A percentile compares a stretch with the other conserved stretches of the same genome.
phyloP scores from a whole-genome alignment of 164 flowering plant species.

The Dillenia turbinata region DNA sequence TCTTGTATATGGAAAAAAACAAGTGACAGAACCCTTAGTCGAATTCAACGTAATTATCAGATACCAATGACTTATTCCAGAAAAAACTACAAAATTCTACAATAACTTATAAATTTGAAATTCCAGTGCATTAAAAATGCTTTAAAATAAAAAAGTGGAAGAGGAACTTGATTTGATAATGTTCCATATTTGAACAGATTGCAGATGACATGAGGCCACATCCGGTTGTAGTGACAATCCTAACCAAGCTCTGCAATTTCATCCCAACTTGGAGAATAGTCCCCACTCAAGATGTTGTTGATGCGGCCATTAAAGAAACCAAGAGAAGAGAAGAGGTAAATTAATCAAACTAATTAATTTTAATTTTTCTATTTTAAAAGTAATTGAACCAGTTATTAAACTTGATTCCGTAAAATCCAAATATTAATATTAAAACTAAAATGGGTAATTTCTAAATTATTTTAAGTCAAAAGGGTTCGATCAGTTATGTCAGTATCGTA shows the following conservation, averaged over 20 bases:
- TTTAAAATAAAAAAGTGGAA: too few relatives aligned
- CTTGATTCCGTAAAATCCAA: too few relatives aligned
- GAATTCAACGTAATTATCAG: too few relatives aligned
- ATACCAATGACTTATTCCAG: not conserved
- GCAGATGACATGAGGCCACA: constrained; percentile 73
- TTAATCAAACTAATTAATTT: not conserved
- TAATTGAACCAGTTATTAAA: not conserved
- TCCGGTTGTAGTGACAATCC: constrained; percentile 33
- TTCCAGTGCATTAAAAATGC: not conserved
- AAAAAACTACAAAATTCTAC: not conserved
- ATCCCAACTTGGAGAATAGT: constrained; percentile 86
- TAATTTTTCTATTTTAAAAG: not conserved
- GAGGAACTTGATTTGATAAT: too few relatives aligned
- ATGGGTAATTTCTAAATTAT: too few relatives aligned
- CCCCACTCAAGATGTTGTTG: constrained; percentile 67
- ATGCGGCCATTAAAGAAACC: constrained; percentile 62
- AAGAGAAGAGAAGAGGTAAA: constrained; percentile 54
- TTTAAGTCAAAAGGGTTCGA: too few relatives aligned
- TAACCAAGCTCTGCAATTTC: constrained; percentile 38
- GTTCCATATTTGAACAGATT: constrained; percentile 38
- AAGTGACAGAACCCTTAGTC: too few relatives aligned
- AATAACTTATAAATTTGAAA: too few relatives aligned
- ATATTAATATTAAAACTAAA: too few relatives aligned
- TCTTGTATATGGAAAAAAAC: too few relatives aligned
- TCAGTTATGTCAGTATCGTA: too few relatives aligned